Conservation (phyloP, 495 filamentous ascomycete genomes). For the Hypoxylon fuscum region DNA sequence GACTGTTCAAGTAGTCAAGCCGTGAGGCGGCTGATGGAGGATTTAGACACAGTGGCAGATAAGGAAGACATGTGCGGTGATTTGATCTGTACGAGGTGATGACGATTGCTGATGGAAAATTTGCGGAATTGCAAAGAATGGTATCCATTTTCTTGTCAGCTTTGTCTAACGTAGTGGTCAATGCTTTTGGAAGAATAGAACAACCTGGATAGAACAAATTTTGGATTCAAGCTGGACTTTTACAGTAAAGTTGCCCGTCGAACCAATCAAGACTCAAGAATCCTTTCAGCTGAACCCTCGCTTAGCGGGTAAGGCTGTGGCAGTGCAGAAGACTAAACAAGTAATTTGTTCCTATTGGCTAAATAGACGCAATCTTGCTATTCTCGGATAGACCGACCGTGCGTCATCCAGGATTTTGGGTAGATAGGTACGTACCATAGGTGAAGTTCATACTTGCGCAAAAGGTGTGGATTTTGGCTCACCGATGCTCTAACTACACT, state of each 20-base stretch:
- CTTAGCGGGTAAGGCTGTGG: constrained; percentile 28
- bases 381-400: constrained; percentile 15
- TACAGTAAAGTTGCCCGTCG: too few relatives aligned
- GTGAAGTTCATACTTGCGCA: too few relatives aligned
- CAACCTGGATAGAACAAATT: too few relatives aligned
- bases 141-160: too few relatives aligned
- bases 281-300: constrained; percentile 15
- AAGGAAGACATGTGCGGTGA: neutral
- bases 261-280: neutral
- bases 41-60: constrained; percentile 1
- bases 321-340: constrained; percentile 9
- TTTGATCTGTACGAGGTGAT: neutral
- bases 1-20: neutral
- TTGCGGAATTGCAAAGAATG: neutral
- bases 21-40: constrained; percentile 31
- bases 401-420: neutral
- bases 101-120: neutral
- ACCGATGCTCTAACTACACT: too few relatives aligned
- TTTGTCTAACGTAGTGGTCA: constrained; percentile 4
- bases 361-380: constrained; percentile 16
- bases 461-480: too few relatives aligned
- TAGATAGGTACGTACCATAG: too few relatives aligned
- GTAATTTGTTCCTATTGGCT: constrained; percentile 12
- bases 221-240: too few relatives aligned
- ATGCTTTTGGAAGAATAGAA: neutral